Conservation (phyloP, 768 basidiomycete species). For the Phlegmacium glaucopus region DNA sequence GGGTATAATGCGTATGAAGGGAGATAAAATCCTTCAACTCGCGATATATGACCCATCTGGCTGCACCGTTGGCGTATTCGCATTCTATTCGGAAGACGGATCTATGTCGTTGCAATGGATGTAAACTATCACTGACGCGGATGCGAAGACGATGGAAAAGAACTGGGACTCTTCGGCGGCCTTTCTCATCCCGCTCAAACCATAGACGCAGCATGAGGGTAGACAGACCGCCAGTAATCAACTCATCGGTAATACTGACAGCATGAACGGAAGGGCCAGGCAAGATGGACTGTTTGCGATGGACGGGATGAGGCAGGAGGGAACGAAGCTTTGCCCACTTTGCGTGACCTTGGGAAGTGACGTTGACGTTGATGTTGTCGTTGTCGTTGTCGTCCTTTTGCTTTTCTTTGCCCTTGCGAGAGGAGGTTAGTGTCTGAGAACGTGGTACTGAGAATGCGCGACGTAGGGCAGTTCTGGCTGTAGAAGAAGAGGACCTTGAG, state of each 20-base stretch:
- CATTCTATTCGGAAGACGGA: conserved; percentile 91
- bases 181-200: conserved; percentile 86
- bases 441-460: conserved; percentile 34
- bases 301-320: conserved; percentile 55
- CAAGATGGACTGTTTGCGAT: conserved; percentile 27
- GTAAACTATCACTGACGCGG: conserved; percentile 81
- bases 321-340: conserved; percentile 68
- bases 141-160: conserved; percentile 80
- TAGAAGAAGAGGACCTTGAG: conserved; percentile 5
- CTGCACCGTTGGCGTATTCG: conserved; percentile 91
- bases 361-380: conserved; percentile 6
- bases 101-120: conserved; percentile 73
- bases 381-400: conserved; percentile 17
- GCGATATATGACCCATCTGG: conserved; percentile 93
- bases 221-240: conserved; percentile 77
- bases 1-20: conserved; percentile 83
- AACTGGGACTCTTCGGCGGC: conserved; percentile 74
- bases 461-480: conserved; percentile 17
- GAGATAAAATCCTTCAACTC: conserved; percentile 90
- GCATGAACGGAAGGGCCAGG: conserved; percentile 44
- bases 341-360: conserved; percentile 20
- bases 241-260: conserved; percentile 80
- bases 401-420: conserved; percentile 1
- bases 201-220: conserved; percentile 76
- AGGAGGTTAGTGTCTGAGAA: conserved; percentile 11